phyloP scores from a whole-genome alignment of 805 yeast species.

The Ogataea minuta region DNA sequence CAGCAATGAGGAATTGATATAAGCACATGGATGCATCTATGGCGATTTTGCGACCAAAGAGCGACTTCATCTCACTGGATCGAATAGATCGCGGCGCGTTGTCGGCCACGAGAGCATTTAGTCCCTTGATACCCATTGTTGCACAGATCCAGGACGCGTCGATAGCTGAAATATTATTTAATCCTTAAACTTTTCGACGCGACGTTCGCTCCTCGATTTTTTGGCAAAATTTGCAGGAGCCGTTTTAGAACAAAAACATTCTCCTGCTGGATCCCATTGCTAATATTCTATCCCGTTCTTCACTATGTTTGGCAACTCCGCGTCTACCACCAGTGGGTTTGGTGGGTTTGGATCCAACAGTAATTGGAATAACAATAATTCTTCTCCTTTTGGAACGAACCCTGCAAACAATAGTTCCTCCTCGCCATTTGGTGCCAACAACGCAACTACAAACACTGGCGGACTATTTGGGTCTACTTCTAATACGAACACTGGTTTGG shows the following conservation, averaged over 20 bases:
- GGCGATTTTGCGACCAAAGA: conserved; percentile 95
- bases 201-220: conserved; percentile 2
- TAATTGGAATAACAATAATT: conserved; percentile 13
- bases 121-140: conserved; percentile 53
- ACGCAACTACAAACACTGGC: conserved; percentile 17
- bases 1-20: conserved; percentile 94
- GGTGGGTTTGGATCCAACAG: conserved; percentile 41
- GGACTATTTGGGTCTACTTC: conserved; percentile 22
- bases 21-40: conserved; percentile 96
- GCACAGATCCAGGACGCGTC: conserved; percentile 3
- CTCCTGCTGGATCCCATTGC: conserved; percentile 6
- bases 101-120: conserved; percentile 82
- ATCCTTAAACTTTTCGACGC: conserved; percentile 5
- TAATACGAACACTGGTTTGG: conserved; percentile 32
- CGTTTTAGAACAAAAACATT: conserved; percentile 1
- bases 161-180: conserved; percentile 2
- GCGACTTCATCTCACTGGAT: conserved; percentile 75
- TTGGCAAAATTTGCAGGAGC: conserved; percentile 7
- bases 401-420: conserved; percentile 11
- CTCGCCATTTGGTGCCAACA: conserved; percentile 31
- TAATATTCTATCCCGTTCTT: neutral
- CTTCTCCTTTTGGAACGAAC: conserved; percentile 25
- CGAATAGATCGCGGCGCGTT: conserved; percentile 83
- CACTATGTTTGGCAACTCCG: conserved; percentile 47
- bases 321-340: conserved; percentile 45